Percentiles rank a stretch among this genome's conserved stretches.
Conservation (phyloP, 371 early-diverging fungal genomes). For the Aphelidium insulamus region DNA sequence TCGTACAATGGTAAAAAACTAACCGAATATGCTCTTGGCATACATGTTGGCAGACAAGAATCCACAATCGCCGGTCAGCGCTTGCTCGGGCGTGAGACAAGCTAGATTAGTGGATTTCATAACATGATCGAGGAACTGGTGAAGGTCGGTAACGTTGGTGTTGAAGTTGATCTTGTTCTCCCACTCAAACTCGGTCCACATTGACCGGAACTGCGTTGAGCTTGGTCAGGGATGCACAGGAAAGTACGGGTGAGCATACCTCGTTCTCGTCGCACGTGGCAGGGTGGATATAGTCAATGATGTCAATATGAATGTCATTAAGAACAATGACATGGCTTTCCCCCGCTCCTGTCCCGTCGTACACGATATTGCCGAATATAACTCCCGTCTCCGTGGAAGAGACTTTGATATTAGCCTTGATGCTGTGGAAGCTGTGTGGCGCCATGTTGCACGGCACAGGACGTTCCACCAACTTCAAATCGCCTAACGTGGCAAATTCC, state of each 20-base stretch:
- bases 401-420: slow-evolving; percentile 91
- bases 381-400: slow-evolving; percentile 93
- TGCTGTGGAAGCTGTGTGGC: slow-evolving; percentile 74
- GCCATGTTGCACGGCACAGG: slow-evolving; percentile 74
- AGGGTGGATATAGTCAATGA: slow-evolving; percentile 94
- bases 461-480: slow-evolving; percentile 87
- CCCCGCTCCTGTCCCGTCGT: slow-evolving; percentile 62
- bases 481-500: slow-evolving; percentile 92
- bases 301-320: slow-evolving; percentile 92
- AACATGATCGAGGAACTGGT: slow-evolving; percentile 63
- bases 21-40: slow-evolving; percentile 78
- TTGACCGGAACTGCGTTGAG: slow-evolving; percentile 74
- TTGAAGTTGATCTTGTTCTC: slow-evolving; percentile 95
- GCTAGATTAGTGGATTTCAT: slow-evolving; percentile 87
- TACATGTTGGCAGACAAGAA: slow-evolving; percentile 91
- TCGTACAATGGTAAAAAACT: not conserved
- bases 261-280: slow-evolving; percentile 69
- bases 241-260: no score
- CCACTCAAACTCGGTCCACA: slow-evolving; percentile 99
- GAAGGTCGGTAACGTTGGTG: slow-evolving; percentile 65
- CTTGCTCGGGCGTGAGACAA: slow-evolving; percentile 77
- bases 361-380: slow-evolving; percentile 92
- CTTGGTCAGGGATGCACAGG: no score
- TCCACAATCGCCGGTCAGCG: slow-evolving; percentile 79
- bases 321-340: slow-evolving; percentile 72